Evolutionary conservation across 2,329 filamentous ascomycete genomes (phyloP).

Genomic region (Fusarium sublunatum): DNA sequence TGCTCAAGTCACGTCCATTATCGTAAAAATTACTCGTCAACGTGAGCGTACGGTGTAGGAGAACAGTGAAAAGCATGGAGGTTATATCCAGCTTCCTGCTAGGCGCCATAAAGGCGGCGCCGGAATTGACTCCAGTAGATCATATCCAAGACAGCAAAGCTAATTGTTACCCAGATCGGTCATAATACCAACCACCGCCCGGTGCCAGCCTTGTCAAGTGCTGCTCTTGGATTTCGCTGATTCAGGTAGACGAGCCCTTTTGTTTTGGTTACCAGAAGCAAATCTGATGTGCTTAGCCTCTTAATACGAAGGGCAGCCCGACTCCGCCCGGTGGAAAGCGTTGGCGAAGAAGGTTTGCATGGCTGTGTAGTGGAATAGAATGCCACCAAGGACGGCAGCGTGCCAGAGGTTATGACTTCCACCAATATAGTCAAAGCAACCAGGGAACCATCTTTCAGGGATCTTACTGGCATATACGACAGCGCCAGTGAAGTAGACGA

Average conservation of each 20-base stretch:
- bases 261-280: not conserved
- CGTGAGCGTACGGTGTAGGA: not conserved
- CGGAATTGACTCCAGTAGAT: not conserved
- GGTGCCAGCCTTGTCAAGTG: not conserved
- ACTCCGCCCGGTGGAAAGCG: slow-evolving; percentile 76
- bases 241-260: not conserved
- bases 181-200: not conserved
- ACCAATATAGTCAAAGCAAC: slow-evolving; percentile 93
- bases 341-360: slow-evolving; percentile 94
- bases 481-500: slow-evolving; percentile 88
- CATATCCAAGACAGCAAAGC: not conserved
- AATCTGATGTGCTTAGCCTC: not conserved
- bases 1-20: slow-evolving; percentile 5
- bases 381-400: slow-evolving; percentile 90
- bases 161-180: not conserved
- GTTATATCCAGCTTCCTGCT: not conserved
- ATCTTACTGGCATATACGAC: slow-evolving; percentile 90
- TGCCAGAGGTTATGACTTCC: slow-evolving; percentile 99
- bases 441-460: slow-evolving; percentile 92
- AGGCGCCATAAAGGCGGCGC: not conserved
- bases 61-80: not conserved
- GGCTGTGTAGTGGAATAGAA: slow-evolving; percentile 95
- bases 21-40: slow-evolving; percentile 4
- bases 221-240: not conserved
- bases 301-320: slow-evolving; percentile 67